phyloP scores from a whole-genome alignment of 192 early-diverging fungal species.

The Coemansia sp. region DNA sequence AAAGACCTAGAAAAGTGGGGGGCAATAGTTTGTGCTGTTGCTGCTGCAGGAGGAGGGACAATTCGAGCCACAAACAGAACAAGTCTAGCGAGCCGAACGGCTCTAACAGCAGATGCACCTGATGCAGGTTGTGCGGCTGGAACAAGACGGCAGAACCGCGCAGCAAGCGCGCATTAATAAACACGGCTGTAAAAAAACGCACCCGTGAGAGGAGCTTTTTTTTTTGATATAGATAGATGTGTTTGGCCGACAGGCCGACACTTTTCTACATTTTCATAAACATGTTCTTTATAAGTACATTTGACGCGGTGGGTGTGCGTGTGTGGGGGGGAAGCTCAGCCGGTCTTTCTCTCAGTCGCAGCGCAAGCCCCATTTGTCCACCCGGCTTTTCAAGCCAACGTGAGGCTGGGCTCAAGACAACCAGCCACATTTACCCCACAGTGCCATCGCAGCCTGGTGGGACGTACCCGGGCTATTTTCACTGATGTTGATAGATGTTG shows the following conservation, averaged over 20 bases:
- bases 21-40: background rate
- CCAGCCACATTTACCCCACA: constrained; percentile 1
- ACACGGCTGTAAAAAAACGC: no score
- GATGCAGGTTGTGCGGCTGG: background rate
- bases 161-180: background rate
- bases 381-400: background rate
- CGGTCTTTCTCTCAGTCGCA: background rate
- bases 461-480: background rate
- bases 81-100: background rate
- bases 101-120: background rate
- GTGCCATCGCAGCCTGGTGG: background rate
- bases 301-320: background rate
- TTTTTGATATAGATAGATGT: no score
- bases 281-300: no score
- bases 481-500: no score
- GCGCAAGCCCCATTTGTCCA: background rate
- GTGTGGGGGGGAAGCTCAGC: background rate
- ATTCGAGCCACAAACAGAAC: background rate
- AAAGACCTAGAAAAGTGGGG: background rate
- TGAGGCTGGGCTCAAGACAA: background rate
- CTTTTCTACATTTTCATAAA: no score
- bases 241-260: no score
- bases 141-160: background rate
- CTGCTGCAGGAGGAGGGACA: background rate
- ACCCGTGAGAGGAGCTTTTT: no score